Conservation (phyloP, 1,284 basidiomycete genomes). For the Ganoderma lucidum region DNA sequence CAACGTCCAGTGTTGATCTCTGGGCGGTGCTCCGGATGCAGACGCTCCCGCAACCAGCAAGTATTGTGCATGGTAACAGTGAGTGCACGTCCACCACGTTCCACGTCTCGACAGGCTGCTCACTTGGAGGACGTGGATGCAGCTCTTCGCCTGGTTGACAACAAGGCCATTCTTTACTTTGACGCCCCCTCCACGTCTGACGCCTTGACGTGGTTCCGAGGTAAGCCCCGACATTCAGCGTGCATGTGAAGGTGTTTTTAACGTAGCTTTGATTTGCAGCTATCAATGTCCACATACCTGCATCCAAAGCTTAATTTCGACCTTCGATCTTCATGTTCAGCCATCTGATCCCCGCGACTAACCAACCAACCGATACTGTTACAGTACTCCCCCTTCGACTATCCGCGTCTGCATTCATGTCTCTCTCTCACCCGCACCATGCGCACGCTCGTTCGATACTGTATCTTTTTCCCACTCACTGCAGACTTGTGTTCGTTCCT, state of each 20-base stretch:
- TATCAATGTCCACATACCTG: conserved; percentile 71
- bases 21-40: conserved; percentile 96
- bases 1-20: conserved; percentile 78
- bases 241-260: conserved; percentile 2
- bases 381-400: conserved; percentile 26
- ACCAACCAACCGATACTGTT: conserved; percentile 32
- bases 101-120: conserved; percentile 19
- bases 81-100: conserved; percentile 39
- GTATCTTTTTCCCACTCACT: conserved; percentile 30
- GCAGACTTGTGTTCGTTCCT: conserved; percentile 33
- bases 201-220: conserved; percentile 90
- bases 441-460: conserved; percentile 32
- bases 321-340: conserved; percentile 22
- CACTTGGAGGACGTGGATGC: conserved; percentile 20
- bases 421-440: conserved; percentile 25
- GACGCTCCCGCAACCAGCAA: conserved; percentile 88
- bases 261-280: conserved; percentile 45
- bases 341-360: conserved; percentile 26
- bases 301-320: conserved; percentile 50
- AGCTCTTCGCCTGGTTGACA: conserved; percentile 86
- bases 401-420: conserved; percentile 22
- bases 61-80: conserved; percentile 89
- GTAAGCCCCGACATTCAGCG: conserved; percentile 48
- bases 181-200: conserved; percentile 84
- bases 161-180: conserved; percentile 94